Base-by-base conservation (phyloP, 208 protist species). In the Leishmania gerbilli region DNA sequence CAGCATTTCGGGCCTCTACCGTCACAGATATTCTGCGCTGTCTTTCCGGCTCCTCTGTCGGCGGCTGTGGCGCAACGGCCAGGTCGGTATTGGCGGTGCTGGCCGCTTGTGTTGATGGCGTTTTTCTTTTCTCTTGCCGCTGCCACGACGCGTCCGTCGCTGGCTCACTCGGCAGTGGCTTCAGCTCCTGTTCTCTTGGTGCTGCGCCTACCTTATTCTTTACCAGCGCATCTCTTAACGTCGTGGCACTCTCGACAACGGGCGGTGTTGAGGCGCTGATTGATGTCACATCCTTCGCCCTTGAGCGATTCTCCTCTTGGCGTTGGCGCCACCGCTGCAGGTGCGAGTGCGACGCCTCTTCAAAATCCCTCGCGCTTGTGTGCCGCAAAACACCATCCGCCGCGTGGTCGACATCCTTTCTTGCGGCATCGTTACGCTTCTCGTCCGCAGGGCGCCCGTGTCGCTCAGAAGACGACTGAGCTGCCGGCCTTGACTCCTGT, bases 251-350 rank as follows among this genome's bases (percentile, higher is more conserved):
- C 42, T 72, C 68, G 0, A 72, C 24, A 72, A 4, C 31, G 37
- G 37, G 24, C n/a, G 68, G 31, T 0, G 68, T 15, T 17, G 68
- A 72, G 68, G 37, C 34, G 31, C 47, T 58, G 9, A 53, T 72
- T 6, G 76, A 49, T 3, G 13, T 9, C 42, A 24, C 76, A 31
- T 17, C n/a, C 42, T 49, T 19, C 74, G 4, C n/a, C 7, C 34
- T 40, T 21, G 27, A 31, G 45, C 68, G 13, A 24, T 77, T 84
- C 58, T 62, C 58, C 47, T 68, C 69, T 62, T 84, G 81, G 1
- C 76, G 69, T 55, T 80, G 81, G 37, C 81, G 81, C 81, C 81
- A 84, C 76, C 74, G 75, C 69, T 71, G 31, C 24, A 84, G 71
- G 31, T 77, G 71, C 55, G 81, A 80, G 71, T 84, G 76, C 69